phyloP scores from a whole-genome alignment of 768 basidiomycete species.

The Pisolithus marmoratus region DNA sequence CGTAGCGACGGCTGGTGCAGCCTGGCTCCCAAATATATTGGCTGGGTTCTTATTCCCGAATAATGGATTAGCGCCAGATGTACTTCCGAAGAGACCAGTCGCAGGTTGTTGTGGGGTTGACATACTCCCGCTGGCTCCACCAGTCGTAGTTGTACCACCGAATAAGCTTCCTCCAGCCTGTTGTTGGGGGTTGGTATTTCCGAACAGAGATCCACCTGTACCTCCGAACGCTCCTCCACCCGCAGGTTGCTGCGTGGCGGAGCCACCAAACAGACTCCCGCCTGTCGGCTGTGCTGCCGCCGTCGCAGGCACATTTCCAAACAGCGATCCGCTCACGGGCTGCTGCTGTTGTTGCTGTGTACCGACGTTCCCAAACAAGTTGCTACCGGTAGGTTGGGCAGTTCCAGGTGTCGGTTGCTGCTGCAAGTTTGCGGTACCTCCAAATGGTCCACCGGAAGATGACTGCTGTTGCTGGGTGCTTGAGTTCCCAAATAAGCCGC shows the following conservation, averaged over 20 bases:
- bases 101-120: slow-evolving; percentile 10
- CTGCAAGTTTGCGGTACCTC: slow-evolving; percentile 3
- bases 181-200: slow-evolving; percentile 6
- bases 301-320: slow-evolving; percentile 8
- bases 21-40: slow-evolving; percentile 26
- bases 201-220: slow-evolving; percentile 15
- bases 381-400: neutral
- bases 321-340: slow-evolving; percentile 14
- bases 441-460: slow-evolving; percentile 11
- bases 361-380: slow-evolving; percentile 19
- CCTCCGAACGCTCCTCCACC: slow-evolving; percentile 21
- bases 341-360: slow-evolving; percentile 22
- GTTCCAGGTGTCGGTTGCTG: slow-evolving; percentile 11
- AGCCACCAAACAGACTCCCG: slow-evolving; percentile 16
- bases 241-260: slow-evolving; percentile 16
- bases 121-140: slow-evolving; percentile 22
- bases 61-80: slow-evolving; percentile 24
- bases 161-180: slow-evolving; percentile 15
- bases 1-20: slow-evolving; percentile 9
- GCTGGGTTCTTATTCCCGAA: slow-evolving; percentile 32
- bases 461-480: slow-evolving; percentile 9
- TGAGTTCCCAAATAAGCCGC: slow-evolving; percentile 6
- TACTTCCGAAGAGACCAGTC: slow-evolving; percentile 23
- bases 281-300: slow-evolving; percentile 14
- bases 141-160: slow-evolving; percentile 5